A percentile compares a stretch with the other conserved stretches of the same genome.
phyloP scores from a whole-genome alignment of 805 yeast species.

The Saturnispora hagleri region DNA sequence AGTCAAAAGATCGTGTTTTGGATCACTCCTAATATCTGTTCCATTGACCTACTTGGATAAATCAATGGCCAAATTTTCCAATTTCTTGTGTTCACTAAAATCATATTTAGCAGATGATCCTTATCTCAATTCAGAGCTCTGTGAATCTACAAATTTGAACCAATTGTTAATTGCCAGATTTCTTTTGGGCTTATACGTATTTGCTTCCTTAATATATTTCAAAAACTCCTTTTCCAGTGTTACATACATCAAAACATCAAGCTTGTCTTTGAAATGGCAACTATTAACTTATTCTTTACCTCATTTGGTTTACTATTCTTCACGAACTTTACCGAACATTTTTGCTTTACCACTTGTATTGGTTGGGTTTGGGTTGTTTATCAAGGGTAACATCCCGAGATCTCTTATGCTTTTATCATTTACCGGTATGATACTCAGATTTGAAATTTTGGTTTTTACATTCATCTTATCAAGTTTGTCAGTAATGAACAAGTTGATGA shows the following conservation, averaged over 20 bases:
- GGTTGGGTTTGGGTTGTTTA: slow-evolving; percentile 40
- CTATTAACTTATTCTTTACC: slow-evolving; percentile 59
- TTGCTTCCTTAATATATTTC: slow-evolving; percentile 40
- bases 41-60: slow-evolving; percentile 24
- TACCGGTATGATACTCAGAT: slow-evolving; percentile 58
- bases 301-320: slow-evolving; percentile 70
- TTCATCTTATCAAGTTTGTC: slow-evolving; percentile 32
- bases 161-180: slow-evolving; percentile 50
- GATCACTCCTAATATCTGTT: slow-evolving; percentile 47
- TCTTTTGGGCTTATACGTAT: slow-evolving; percentile 54
- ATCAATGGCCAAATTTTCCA: slow-evolving; percentile 5
- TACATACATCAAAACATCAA: slow-evolving; percentile 17
- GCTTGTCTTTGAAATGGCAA: slow-evolving; percentile 2
- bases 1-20: slow-evolving; percentile 80
- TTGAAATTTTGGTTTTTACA: slow-evolving; percentile 56
- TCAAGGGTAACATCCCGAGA: slow-evolving; percentile 38
- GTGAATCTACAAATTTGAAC: slow-evolving; percentile 32
- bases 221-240: slow-evolving; percentile 31
- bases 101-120: not conserved
- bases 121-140: not conserved
- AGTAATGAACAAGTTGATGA: not conserved
- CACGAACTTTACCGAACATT: slow-evolving; percentile 84
- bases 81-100: not conserved
- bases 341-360: slow-evolving; percentile 69
- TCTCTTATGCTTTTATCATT: slow-evolving; percentile 51